Conservation (phyloP, 768 basidiomycete species). For the Auricularia cornea region DNA sequence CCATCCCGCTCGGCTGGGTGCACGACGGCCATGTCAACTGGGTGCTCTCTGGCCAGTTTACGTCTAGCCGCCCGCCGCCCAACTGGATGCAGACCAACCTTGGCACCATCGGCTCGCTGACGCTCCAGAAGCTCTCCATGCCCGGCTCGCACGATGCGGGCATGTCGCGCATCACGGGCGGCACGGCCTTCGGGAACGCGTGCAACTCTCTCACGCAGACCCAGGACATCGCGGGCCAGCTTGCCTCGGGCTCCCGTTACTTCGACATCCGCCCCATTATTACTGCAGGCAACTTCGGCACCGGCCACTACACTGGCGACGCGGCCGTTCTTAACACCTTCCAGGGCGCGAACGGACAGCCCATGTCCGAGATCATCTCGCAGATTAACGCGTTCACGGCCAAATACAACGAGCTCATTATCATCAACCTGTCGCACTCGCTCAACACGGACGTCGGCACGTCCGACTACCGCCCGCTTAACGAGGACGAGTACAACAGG, state of each 20-base stretch:
- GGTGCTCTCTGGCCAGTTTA: not conserved
- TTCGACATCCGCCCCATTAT: not conserved
- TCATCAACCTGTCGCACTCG: not conserved
- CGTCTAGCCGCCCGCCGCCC: not conserved
- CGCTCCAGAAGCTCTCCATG: not conserved
- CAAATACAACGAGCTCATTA: not conserved
- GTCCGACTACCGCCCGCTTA: not conserved
- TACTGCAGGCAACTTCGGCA: not conserved
- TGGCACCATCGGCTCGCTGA: not conserved
- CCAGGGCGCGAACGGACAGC: not conserved
- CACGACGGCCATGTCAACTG: not conserved
- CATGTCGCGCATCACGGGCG: not conserved
- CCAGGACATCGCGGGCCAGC: not conserved
- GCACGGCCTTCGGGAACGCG: not conserved
- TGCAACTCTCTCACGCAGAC: constrained; percentile 1
- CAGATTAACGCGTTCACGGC: constrained; percentile 1
- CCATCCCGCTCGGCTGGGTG: not conserved
- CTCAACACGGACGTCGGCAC: constrained; percentile 1
- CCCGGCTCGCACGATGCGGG: not conserved
- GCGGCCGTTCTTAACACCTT: not conserved
- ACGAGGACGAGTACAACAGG: not conserved
- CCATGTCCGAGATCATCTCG: not conserved
- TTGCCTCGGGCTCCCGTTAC: not conserved
- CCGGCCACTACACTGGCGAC: not conserved
- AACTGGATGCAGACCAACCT: not conserved